phyloP scores from a whole-genome alignment of 768 basidiomycete genomes.

The Rubroboletus satanas region DNA sequence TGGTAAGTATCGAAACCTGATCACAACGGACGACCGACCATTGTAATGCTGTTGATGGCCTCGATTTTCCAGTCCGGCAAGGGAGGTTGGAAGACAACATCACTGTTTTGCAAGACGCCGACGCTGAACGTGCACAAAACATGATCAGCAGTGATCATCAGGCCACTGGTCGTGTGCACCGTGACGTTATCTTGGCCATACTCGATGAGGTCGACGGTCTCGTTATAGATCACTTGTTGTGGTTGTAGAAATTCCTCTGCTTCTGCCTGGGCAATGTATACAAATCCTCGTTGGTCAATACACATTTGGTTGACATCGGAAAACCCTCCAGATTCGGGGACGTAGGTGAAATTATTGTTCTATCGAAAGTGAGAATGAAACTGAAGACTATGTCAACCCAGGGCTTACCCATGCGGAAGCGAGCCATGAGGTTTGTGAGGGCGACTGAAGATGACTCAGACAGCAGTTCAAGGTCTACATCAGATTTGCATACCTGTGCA shows the following conservation, averaged over 20 bases:
- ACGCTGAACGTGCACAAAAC: slow-evolving; percentile 66
- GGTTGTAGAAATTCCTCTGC: slow-evolving; percentile 51
- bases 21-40: slow-evolving; percentile 36
- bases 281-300: slow-evolving; percentile 63
- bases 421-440: slow-evolving; percentile 60
- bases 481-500: slow-evolving; percentile 24
- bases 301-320: slow-evolving; percentile 50
- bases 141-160: slow-evolving; percentile 48
- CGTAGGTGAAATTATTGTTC: slow-evolving; percentile 62
- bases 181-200: slow-evolving; percentile 44
- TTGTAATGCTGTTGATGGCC: slow-evolving; percentile 56
- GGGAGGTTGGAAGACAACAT: slow-evolving; percentile 52
- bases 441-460: slow-evolving; percentile 45
- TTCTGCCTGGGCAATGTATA: slow-evolving; percentile 51
- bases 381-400: not conserved
- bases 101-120: slow-evolving; percentile 63
- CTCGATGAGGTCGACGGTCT: slow-evolving; percentile 46
- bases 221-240: slow-evolving; percentile 45
- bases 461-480: not conserved
- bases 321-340: slow-evolving; percentile 52
- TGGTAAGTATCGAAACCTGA: not conserved
- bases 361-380: slow-evolving; percentile 20
- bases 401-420: slow-evolving; percentile 57
- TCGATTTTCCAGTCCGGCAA: slow-evolving; percentile 62
- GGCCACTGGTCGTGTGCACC: slow-evolving; percentile 45